Evolutionary conservation across 306 rosid genomes (phyloP).

Genomic region (Hippophae tibetana): DNA sequence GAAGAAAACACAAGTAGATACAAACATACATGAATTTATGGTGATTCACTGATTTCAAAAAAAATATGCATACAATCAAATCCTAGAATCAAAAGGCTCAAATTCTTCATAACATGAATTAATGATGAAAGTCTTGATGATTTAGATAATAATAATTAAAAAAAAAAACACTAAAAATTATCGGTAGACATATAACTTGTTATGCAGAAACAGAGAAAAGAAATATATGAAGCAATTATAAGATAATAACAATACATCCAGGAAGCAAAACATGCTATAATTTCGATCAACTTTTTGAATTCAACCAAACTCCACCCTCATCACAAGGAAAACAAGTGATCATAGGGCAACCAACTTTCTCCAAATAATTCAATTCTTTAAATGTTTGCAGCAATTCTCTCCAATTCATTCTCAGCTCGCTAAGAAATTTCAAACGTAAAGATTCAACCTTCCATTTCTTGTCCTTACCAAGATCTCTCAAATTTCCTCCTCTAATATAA

Average conservation of each 20-base stretch:
- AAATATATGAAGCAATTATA: no score
- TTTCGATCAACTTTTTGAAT: neutral
- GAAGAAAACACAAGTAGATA: no score
- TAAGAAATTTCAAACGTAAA: slow-evolving; percentile 9
- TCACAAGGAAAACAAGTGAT: slow-evolving; percentile 1
- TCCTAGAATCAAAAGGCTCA: no score
- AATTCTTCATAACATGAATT: no score
- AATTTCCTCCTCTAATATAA: slow-evolving; percentile 7
- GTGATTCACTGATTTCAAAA: no score
- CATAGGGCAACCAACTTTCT: slow-evolving; percentile 3
- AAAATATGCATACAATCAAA: no score
- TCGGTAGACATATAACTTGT: neutral
- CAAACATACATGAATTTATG: no score
- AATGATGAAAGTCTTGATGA: no score
- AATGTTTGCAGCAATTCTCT: neutral
- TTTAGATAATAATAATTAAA: neutral
- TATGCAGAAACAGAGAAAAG: neutral
- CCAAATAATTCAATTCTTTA: neutral
- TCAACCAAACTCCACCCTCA: slow-evolving; percentile 14
- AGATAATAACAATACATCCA: no score
- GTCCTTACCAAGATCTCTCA: neutral
- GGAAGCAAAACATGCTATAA: neutral
- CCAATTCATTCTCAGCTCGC: slow-evolving; percentile 8
- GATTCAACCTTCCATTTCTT: neutral
- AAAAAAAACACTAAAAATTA: neutral